These are phyloP conservation scores for Oryza brachyantha DNA, from an alignment of 176 grass and related monocot species.

Conservation along the genomic window DNA sequence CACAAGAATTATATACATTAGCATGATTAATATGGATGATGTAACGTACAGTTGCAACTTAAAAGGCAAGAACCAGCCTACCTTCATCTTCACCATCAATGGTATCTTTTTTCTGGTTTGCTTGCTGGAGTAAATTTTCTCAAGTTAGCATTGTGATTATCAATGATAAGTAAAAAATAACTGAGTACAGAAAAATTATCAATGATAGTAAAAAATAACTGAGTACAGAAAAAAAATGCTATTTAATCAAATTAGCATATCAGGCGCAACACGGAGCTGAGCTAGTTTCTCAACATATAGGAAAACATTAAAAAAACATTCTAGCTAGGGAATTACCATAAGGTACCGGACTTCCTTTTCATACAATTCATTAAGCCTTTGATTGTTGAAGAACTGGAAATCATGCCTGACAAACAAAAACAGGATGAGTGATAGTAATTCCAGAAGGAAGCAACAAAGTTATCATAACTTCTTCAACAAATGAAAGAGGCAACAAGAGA, in stretches of 20 bases:
- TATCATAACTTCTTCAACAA: background rate
- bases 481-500: background rate
- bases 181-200: constrained; percentile 1
- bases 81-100: constrained; percentile 98
- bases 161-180: constrained; percentile 10
- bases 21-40: constrained; percentile 21
- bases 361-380: constrained; percentile 89
- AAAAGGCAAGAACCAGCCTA: constrained; percentile 28
- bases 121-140: constrained; percentile 62
- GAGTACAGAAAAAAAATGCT: constrained; percentile 1
- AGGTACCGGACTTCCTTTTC: constrained; percentile 99
- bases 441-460: background rate
- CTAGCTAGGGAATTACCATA: constrained; percentile 52
- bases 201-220: constrained; percentile 8
- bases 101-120: constrained; percentile 85
- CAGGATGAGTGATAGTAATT: constrained; percentile 12
- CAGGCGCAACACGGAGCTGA: background rate
- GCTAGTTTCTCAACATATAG: background rate
- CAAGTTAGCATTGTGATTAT: constrained; percentile 24
- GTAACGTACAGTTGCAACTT: background rate
- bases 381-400: constrained; percentile 98
- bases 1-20: constrained; percentile 37
- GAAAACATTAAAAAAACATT: background rate
- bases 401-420: constrained; percentile 61
- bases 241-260: background rate